Conservation (phyloP, 176 grass and related monocot genomes). For the Pontederia paniculata region DNA sequence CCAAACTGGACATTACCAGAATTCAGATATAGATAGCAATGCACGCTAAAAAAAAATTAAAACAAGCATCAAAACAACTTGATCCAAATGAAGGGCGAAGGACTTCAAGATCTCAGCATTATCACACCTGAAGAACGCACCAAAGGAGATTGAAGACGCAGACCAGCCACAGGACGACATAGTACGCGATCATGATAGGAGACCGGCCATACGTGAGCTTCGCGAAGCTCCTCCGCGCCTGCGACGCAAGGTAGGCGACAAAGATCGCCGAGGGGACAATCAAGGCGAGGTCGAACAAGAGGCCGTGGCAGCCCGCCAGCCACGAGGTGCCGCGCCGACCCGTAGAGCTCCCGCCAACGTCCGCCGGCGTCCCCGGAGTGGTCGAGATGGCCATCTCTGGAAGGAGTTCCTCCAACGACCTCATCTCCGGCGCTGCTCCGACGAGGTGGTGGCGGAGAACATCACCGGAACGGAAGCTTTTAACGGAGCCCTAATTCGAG, state of each 20-base stretch:
- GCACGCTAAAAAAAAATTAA: not conserved
- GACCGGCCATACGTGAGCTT: conserved; percentile 71
- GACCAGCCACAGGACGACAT: conserved; percentile 71
- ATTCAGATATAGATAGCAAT: not conserved
- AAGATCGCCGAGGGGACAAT: conserved; percentile 68
- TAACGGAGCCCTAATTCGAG: too few species aligned
- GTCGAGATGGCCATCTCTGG: conserved; percentile 17
- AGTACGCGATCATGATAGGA: conserved; percentile 84
- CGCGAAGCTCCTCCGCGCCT: conserved; percentile 60
- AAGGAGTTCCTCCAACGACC: conserved; percentile 13
- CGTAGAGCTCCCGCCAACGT: conserved; percentile 23
- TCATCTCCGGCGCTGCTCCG: not conserved
- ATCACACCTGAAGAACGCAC: conserved; percentile 69
- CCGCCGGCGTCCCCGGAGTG: conserved; percentile 24
- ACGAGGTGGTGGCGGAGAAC: too few species aligned
- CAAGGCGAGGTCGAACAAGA: conserved; percentile 59
- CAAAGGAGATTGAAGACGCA: conserved; percentile 81
- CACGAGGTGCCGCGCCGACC: conserved; percentile 6
- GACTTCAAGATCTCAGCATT: not conserved
- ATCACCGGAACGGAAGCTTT: too few species aligned
- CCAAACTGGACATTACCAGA: not conserved
- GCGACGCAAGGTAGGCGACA: conserved; percentile 70
- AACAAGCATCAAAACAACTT: not conserved
- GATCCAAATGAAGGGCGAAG: not conserved
- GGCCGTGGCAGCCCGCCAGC: conserved; percentile 59